Evolutionary conservation across 1,284 basidiomycete genomes (phyloP).

Genomic region (Xerocomus amazonicus): DNA sequence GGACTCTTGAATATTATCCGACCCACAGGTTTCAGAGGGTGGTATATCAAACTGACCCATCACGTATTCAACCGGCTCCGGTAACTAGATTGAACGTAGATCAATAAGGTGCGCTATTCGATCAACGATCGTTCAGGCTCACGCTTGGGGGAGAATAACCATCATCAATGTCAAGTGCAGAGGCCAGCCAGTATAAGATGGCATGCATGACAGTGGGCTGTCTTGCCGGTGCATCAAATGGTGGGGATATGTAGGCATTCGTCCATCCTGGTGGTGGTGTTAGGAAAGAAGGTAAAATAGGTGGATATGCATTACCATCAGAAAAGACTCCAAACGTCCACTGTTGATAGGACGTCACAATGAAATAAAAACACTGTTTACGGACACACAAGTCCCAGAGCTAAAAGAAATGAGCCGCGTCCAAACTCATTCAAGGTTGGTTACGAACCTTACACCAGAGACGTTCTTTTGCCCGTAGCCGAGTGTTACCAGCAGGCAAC

Average conservation of each 20-base stretch:
- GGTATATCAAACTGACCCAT: conserved; percentile 28
- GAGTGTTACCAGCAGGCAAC: conserved; percentile 26
- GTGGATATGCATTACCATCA: conserved; percentile 32
- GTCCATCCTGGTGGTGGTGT: conserved; percentile 36
- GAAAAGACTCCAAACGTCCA: conserved; percentile 52
- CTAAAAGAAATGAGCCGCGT: conserved; percentile 27
- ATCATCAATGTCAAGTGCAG: conserved; percentile 32
- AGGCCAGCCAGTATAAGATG: conserved; percentile 34
- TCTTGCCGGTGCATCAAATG: conserved; percentile 25
- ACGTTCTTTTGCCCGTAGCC: conserved; percentile 36
- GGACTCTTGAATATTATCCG: conserved; percentile 25
- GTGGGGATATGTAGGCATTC: conserved; percentile 34
- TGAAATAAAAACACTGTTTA: conserved; percentile 40
- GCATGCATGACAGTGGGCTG: conserved; percentile 35
- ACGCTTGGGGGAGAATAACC: conserved; percentile 30
- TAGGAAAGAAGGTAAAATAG: conserved; percentile 8
- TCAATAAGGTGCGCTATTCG: conserved; percentile 1
- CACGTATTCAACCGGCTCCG: conserved; percentile 36
- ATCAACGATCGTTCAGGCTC: conserved; percentile 4
- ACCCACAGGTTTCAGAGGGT: conserved; percentile 16
- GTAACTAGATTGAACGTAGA: conserved; percentile 28
- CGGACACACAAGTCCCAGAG: conserved; percentile 45
- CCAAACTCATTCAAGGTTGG: background rate
- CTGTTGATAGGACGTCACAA: conserved; percentile 45
- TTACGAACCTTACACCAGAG: conserved; percentile 45